Evolutionary conservation across 106 monocot genomes (phyloP), one percentile per base, ranked within the genome.

Genomic region (Apostasia ramifera): DNA sequence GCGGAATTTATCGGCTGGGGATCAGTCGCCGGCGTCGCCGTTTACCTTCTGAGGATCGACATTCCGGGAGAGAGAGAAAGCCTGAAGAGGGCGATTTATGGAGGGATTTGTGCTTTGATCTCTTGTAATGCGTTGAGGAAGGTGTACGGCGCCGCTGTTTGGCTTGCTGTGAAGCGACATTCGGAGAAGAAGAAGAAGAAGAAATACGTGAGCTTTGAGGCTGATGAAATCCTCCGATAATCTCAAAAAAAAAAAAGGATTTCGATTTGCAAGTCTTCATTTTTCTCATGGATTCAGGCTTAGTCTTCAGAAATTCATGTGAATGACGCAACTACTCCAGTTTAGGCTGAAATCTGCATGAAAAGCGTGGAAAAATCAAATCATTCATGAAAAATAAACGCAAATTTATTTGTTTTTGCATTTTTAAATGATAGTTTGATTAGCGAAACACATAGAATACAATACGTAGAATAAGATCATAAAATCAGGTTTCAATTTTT

Each of bases 1-100:
- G 6, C 74, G 69, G 90, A 94, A 64, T 85, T 63, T 11, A 4
- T 85, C 2, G 76, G 85, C 13, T 94, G 94, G 94, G 55, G 81
- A 1, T 74, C 75, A 3, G 61, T 85, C 6, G 78, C 78, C 2
- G 53, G 44, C 4, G 90, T 91, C 57, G 76, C 74, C 6, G 59
- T 83, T 41, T 79, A 79, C 51, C 70, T 94, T 42, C 67, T 85
- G 12, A 44, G 40, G 13, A 49, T 68, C 7, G 60, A 13, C 51
- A 57, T 63, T 47, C 77, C 82, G 9, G 12, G 66, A 1, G 66
- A 44, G 13, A 47, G 42, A 40, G 1, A 3, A 14, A 12, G 61
- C 11, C 7, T 58, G 37, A 67, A 61, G 55, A 51, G 5, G 60
- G 68, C 55, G 40, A 79, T 64, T 55, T 82, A 85, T 60, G 82